Evolutionary conservation across 495 filamentous ascomycete species (phyloP).

Genomic region (Ascodesmis nigricans): DNA sequence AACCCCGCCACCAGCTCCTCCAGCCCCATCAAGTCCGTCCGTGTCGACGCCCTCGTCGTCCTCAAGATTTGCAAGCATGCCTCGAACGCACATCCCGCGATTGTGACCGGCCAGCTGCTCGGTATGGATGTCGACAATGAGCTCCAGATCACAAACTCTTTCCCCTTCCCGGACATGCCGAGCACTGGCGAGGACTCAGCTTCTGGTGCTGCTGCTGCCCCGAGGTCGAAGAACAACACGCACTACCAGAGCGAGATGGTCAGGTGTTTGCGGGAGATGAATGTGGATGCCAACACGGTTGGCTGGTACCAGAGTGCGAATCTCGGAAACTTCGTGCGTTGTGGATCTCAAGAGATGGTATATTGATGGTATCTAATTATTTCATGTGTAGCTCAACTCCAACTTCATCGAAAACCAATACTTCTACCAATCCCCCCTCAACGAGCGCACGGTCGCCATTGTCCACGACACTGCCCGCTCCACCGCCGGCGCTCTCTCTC

Average conservation of each 20-base stretch:
- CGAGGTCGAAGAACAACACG: constrained; percentile 71
- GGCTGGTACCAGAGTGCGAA: constrained; percentile 98
- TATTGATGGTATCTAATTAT: neutral
- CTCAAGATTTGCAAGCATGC: constrained; percentile 57
- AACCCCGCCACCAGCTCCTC: constrained; percentile 2
- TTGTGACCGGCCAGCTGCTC: constrained; percentile 21
- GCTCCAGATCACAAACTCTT: constrained; percentile 83
- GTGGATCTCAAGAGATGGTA: neutral
- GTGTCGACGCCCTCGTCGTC: constrained; percentile 68
- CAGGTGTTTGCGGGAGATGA: constrained; percentile 83
- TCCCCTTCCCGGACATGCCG: constrained; percentile 83
- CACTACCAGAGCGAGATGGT: constrained; percentile 95
- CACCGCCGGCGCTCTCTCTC: constrained; percentile 68
- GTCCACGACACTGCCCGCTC: constrained; percentile 90
- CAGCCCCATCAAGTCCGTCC: constrained; percentile 42
- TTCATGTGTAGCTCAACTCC: constrained; percentile 34
- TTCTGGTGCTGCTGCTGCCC: constrained; percentile 65
- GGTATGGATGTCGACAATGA: constrained; percentile 60
- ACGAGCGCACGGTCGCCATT: constrained; percentile 79
- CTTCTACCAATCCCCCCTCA: constrained; percentile 59
- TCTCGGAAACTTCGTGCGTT: constrained; percentile 70
- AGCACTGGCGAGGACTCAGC: constrained; percentile 42
- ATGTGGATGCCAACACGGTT: constrained; percentile 92
- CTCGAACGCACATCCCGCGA: constrained; percentile 17
- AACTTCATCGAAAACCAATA: constrained; percentile 96